Base-by-base conservation (phyloP, 306 rosid species). In the Trifolium repens region DNA sequence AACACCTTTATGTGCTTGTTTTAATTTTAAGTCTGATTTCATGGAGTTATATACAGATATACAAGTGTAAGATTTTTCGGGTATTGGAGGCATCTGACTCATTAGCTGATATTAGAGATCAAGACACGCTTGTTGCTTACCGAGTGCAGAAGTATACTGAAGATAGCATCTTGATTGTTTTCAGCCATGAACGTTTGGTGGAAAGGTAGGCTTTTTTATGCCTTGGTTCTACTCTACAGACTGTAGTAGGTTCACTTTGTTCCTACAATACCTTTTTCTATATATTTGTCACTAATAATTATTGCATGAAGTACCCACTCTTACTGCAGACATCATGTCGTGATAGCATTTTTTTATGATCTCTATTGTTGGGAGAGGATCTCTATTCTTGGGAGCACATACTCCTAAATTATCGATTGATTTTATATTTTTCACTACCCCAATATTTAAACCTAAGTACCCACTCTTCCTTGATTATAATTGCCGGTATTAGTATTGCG, bases 111-210 rank as follows among this genome's bases (percentile, higher is more conserved):
- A 85, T 91, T 44, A 88, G 96, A 83, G 93, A 89, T 79, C 89
- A 75, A 54, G 98, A 91, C 84, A 80, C 32, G 74, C 88, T 93
- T 84, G 96, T 88, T 0, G 97, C 96, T 47, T 93, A 93, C 72
- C 91, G 93, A 62, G 61, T 89, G 49, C 87, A 84, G 59, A 93
- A 88, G 77, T 74, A 80, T 72, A 60, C 19, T 54, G 89, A 82
- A 73, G 64, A 69, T 49, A 67, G 74, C 71, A 58, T 71, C 75
- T 69, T 91, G 85, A 80, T 89, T 83, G 80, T 84, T 63, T 93
- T 86, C 82, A 32, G 47, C 68, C 96, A 89, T 85, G 87, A 82
- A 57, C 85, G 50, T 46, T 22, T 70, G 77, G 82, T 60, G 74
- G 85, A 77, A 64, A 73, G 6, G 97, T 93, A 87, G 85, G 93